Base-by-base conservation (phyloP, 2,329 filamentous ascomycete genomes). In the Ceratocystis lukuohia region DNA sequence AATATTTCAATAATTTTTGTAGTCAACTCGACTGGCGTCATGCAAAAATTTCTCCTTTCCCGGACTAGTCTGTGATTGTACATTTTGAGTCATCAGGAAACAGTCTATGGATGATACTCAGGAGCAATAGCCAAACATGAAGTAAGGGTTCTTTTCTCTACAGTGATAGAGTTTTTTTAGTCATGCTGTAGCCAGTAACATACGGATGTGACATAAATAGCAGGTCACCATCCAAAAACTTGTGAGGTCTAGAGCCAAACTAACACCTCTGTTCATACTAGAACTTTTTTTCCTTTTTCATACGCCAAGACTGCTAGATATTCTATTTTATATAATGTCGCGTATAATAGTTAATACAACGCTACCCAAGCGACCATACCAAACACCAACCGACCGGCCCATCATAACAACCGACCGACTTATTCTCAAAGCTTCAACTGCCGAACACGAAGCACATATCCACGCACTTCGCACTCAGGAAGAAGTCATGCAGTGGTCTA, bases 401-500 rank as follows among this genome's bases (percentile, higher is more conserved):
- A 71, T 73, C 1, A 75, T 83, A 65, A 71, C 70, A 62, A 86
- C 84, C 2, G 73, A 79, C 62, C 80, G 84, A 5, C 77, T 88
- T 22, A 71, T 82, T 30, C 73, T 88, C 64, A 77, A 84, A 17
- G 80, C 81, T 1, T 73, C 82, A 48, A 70, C 71, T 0, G 72
- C 77, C 20, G 74, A 78, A 2, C 84, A 88, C 72, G 74, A 82
- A 1, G 73, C 75, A 1, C 79, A 75, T 5, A 68, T 85, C 17
- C 75, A 83, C 69, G 74, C 74, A 25, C 75, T 89, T 65, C 82
- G 85, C 28, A 77, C 76, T 15, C 77, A 85, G 71, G 78, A 79
- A 3, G 83, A 85, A 69, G 82, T 86, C 61, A 88, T 89, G 86
- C 73, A 73, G 65, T 85, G 80, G 77, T 85, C 84, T 65, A 65